A percentile compares a stretch with the other conserved stretches of the same genome.
These are phyloP conservation scores for Jasminum sambac DNA, from an alignment of 257 asterid genomes.

Conservation along the genomic window DNA sequence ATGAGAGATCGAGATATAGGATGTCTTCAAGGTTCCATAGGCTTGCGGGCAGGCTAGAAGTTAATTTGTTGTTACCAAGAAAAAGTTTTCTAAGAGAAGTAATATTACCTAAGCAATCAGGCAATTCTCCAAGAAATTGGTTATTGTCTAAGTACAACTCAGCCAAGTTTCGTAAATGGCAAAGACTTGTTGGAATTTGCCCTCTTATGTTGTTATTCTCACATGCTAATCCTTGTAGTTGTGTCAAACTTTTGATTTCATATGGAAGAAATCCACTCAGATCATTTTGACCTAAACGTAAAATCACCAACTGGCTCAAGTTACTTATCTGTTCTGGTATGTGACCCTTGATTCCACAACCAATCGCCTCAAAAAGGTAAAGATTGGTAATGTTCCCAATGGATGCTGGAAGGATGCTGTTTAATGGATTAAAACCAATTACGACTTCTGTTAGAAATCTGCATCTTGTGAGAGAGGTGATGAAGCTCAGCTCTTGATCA, in stretches of 20 bases:
- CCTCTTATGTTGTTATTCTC: not conserved
- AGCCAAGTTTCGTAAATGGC: not conserved
- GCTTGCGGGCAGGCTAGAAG: conserved; percentile 6
- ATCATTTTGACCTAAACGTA: not conserved
- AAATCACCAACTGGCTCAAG: not conserved
- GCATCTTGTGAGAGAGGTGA: conserved; percentile 28
- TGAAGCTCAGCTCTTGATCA: conserved; percentile 21
- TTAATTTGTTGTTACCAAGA: conserved; percentile 5
- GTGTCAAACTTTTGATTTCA: not conserved
- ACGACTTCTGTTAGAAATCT: not conserved
- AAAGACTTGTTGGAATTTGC: conserved; percentile 7
- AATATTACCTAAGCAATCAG: conserved; percentile 17
- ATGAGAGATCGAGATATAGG: not conserved
- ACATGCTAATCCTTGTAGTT: conserved; percentile 3
- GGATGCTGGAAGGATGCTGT: conserved; percentile 13
- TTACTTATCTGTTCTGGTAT: conserved; percentile 24
- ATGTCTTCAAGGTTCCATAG: conserved; percentile 15
- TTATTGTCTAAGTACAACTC: not conserved
- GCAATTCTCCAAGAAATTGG: conserved; percentile 3
- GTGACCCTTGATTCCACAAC: conserved; percentile 16
- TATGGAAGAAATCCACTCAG: conserved; percentile 16
- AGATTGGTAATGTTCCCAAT: conserved; percentile 20
- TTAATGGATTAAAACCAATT: not conserved
- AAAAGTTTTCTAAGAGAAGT: not conserved
- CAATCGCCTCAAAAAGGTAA: not conserved